Evolutionary conservation across 1,284 basidiomycete genomes (phyloP).

Genomic region (Boletus austroedulis): DNA sequence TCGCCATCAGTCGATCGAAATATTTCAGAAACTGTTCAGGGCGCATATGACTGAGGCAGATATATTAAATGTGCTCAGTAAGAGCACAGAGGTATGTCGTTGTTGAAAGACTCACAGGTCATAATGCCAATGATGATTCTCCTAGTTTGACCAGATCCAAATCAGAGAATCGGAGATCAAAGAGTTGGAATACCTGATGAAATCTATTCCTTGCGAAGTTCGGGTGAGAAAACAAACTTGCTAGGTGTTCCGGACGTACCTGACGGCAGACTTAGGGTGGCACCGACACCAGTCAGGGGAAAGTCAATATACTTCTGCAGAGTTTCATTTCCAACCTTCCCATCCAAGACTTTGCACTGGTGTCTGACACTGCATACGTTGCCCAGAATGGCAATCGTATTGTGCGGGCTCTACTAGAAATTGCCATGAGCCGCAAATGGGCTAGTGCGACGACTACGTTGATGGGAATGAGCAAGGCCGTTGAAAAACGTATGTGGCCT

Average conservation of each 20-base stretch:
- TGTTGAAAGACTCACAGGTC: background rate
- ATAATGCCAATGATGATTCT: background rate
- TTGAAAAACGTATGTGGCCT: constrained; percentile 93
- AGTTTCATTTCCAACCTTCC: constrained; percentile 80
- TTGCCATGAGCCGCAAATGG: constrained; percentile 90
- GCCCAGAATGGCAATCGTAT: constrained; percentile 95
- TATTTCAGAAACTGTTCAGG: constrained; percentile 74
- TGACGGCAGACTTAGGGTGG: constrained; percentile 53
- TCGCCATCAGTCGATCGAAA: constrained; percentile 81
- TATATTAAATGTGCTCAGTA: constrained; percentile 81
- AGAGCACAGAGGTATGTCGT: constrained; percentile 79
- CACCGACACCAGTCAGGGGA: constrained; percentile 68
- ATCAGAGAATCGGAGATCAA: constrained; percentile 86
- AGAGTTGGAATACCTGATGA: constrained; percentile 76
- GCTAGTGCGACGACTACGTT: constrained; percentile 79
- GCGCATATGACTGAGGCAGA: constrained; percentile 94
- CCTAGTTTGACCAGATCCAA: constrained; percentile 92
- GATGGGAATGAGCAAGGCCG: constrained; percentile 90
- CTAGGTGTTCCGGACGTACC: background rate
- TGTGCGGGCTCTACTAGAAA: constrained; percentile 90
- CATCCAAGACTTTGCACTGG: constrained; percentile 94
- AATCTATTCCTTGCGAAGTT: constrained; percentile 77
- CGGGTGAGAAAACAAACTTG: constrained; percentile 44
- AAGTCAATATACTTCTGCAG: constrained; percentile 96
- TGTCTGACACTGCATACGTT: constrained; percentile 93